A percentile compares a stretch with the other conserved stretches of the same genome.
These are phyloP conservation scores for Melampsora allii-populina DNA, from an alignment of 1,284 basidiomycete species.

Conservation along the genomic window DNA sequence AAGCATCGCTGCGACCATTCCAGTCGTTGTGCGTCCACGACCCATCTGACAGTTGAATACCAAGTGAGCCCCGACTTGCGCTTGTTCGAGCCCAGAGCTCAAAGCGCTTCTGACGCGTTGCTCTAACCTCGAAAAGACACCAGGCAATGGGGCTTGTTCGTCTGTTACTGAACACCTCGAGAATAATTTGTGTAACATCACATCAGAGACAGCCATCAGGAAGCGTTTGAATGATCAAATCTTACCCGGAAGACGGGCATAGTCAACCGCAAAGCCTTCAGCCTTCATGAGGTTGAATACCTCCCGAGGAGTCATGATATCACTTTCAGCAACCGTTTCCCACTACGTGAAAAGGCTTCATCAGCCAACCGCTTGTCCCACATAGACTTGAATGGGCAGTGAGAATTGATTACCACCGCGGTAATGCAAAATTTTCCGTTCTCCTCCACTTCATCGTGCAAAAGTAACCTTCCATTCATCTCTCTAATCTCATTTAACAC, in stretches of 20 bases:
- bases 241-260: slow-evolving; percentile 36
- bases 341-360: slow-evolving; percentile 57
- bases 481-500: slow-evolving; percentile 73
- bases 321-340: slow-evolving; percentile 76
- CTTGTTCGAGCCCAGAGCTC: slow-evolving; percentile 55
- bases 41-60: slow-evolving; percentile 83
- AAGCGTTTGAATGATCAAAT: not conserved
- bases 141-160: slow-evolving; percentile 89
- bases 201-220: not conserved
- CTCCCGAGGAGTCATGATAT: slow-evolving; percentile 90
- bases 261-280: slow-evolving; percentile 40
- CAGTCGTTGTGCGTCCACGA: slow-evolving; percentile 71
- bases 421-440: slow-evolving; percentile 70
- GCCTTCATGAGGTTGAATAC: slow-evolving; percentile 60
- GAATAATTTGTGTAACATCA: not conserved
- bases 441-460: slow-evolving; percentile 93
- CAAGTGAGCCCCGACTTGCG: slow-evolving; percentile 61
- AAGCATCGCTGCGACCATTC: slow-evolving; percentile 73
- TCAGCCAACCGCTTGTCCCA: not conserved
- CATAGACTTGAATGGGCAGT: not conserved
- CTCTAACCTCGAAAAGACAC: slow-evolving; percentile 72
- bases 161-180: slow-evolving; percentile 67
- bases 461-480: slow-evolving; percentile 73
- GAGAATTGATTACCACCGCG: slow-evolving; percentile 40
- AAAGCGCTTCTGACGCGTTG: slow-evolving; percentile 67